These are phyloP conservation scores for Ochromonas danica DNA, from an alignment of 108 stramenopile genomes.

Conservation along the genomic window DNA sequence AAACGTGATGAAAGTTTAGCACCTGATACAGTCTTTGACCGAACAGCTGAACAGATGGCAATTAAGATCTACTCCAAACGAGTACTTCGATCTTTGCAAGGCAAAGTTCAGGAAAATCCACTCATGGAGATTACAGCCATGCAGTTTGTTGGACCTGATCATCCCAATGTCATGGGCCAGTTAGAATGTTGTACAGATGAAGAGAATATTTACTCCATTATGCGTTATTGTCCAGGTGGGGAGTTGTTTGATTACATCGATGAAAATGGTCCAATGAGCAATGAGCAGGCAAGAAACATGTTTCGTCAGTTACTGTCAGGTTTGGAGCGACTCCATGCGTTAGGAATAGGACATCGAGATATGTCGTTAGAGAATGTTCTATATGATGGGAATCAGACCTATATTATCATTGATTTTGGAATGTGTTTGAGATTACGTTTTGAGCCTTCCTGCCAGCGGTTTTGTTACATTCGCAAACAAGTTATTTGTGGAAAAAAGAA, in stretches of 20 bases:
- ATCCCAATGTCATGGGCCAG: conserved; percentile 27
- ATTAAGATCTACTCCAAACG: background rate
- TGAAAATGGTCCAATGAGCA: background rate
- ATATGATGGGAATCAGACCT: background rate
- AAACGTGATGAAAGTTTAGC: background rate
- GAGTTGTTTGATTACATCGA: conserved; percentile 20
- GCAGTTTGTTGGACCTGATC: conserved; percentile 18
- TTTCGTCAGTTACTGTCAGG: conserved; percentile 9
- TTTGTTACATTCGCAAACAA: conserved; percentile 66
- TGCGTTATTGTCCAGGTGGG: conserved; percentile 5
- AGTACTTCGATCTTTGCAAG: background rate
- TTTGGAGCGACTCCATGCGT: background rate
- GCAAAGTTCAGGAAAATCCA: conserved; percentile 25
- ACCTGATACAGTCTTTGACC: background rate
- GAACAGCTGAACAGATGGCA: background rate
- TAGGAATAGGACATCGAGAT: conserved; percentile 29
- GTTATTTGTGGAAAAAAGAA: conserved; percentile 88
- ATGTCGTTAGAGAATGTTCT: conserved; percentile 24
- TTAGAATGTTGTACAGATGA: conserved; percentile 3
- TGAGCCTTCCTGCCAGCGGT: conserved; percentile 56
- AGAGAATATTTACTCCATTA: conserved; percentile 1
- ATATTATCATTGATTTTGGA: conserved; percentile 20
- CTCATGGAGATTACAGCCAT: conserved; percentile 28
- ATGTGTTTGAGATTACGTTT: conserved; percentile 67
- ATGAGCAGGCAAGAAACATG: background rate